Evolutionary conservation across 1,284 basidiomycete genomes (phyloP), one percentile per base, ranked within the genome.

Genomic region (Sanghuangporus baumii): DNA sequence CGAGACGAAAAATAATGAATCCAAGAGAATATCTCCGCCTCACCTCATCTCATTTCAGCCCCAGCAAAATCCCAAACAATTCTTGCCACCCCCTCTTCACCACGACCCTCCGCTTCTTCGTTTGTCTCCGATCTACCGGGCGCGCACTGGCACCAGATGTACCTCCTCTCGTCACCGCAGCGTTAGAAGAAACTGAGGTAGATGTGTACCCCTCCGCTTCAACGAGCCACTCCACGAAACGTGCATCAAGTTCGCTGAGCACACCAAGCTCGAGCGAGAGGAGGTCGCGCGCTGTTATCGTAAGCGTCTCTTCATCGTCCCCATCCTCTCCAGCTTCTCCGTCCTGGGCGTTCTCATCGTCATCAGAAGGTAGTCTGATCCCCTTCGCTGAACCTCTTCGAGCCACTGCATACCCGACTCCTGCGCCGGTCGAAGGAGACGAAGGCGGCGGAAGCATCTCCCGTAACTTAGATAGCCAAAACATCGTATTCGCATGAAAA

Each of bases 151-250:
- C 43, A 46, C 43, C 16, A 46, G 11, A 16, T 2, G 16, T n/a
- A 16, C 12, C 16, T 46, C 11, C 40, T 12, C 40, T 41, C 40
- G 1, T 3, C 26, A 31, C 26, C 26, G 40, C 40, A n/a, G 40
- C 11, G n/a, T n/a, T 41, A 11, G 59, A 34, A 37, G 36, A 12
- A 9, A 37, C 8, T 31, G 11, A 20, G 8, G 26, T 34, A n/a
- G 26, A 50, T 7, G 62, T 14, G 23, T 60, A 60, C 14, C 60
- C 64, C 64, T 65, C 64, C n/a, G 60, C 87, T 55, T 80, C 78
- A 2, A 77, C 82, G 11, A 93, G 75, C 89, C 88, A 91, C 70
- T 89, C 88, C 23, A 91, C 74, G 70, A 91, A 91, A 48, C 76
- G 76, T 23, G 81, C 84, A 67, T 92, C 90, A 52, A 85, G 70